Percentiles rank a stretch among this genome's conserved stretches.
These are phyloP conservation scores for Epichloe uncinata DNA, from an alignment of 2,329 filamentous ascomycete species.

Conservation along the genomic window DNA sequence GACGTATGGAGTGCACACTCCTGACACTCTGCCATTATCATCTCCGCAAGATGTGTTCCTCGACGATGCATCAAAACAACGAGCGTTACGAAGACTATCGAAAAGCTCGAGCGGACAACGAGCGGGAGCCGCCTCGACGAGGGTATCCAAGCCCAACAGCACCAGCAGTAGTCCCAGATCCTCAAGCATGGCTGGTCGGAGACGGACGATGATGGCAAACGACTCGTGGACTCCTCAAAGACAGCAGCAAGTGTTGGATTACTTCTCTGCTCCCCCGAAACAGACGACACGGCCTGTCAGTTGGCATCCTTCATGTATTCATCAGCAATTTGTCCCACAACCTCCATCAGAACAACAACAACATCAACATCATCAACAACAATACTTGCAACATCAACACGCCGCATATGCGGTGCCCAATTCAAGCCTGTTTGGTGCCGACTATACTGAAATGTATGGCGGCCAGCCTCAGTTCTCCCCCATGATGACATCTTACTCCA, in stretches of 20 bases:
- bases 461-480: conserved; percentile 31
- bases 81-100: conserved; percentile 34
- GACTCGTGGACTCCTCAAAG: conserved; percentile 26
- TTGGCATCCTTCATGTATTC: conserved; percentile 55
- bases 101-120: conserved; percentile 35
- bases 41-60: conserved; percentile 27
- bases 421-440: conserved; percentile 20
- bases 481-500: conserved; percentile 42
- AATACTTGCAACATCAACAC: conserved; percentile 21
- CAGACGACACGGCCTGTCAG: conserved; percentile 31
- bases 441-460: conserved; percentile 28
- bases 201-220: conserved; percentile 45
- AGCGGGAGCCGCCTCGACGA: conserved; percentile 35
- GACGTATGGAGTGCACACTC: conserved; percentile 13
- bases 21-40: conserved; percentile 14
- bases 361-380: background rate
- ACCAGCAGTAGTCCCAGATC: conserved; percentile 55
- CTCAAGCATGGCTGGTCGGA: conserved; percentile 32
- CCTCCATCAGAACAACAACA: background rate
- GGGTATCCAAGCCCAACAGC: conserved; percentile 52
- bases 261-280: conserved; percentile 9
- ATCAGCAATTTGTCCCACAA: conserved; percentile 5
- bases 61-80: conserved; percentile 39
- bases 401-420: conserved; percentile 27
- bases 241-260: conserved; percentile 33